phyloP scores from a whole-genome alignment of 139 green algal species.

The Pleodorina starrii region DNA sequence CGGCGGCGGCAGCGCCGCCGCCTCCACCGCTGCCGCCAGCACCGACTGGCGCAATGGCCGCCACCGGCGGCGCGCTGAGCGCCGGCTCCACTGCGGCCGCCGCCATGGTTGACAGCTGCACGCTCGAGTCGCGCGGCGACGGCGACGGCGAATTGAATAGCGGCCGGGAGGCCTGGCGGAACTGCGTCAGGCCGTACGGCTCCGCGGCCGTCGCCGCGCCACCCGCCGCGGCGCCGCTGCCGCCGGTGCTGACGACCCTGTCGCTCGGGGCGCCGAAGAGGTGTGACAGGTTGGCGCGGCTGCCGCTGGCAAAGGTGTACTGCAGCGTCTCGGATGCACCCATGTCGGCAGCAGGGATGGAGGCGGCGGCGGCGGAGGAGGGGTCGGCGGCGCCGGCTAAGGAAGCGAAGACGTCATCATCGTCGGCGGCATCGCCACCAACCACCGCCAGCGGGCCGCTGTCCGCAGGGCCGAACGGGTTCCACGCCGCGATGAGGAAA shows the following conservation, averaged over 20 bases:
- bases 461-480: slow-evolving; percentile 8
- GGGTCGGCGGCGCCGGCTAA: background rate
- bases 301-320: background rate
- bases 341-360: background rate
- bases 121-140: background rate
- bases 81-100: background rate
- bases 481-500: background rate
- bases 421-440: background rate
- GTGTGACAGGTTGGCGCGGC: slow-evolving; percentile 7
- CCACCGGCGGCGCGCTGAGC: background rate
- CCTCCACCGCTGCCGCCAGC: background rate
- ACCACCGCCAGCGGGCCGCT: background rate
- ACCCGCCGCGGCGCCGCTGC: no score
- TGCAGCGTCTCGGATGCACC: background rate
- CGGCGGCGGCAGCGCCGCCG: background rate
- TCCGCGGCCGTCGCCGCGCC: background rate
- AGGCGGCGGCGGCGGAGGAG: background rate
- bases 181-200: background rate
- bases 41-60: no score
- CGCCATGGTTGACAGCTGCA: no score
- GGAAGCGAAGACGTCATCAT: slow-evolving; percentile 15
- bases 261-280: slow-evolving; percentile 4
- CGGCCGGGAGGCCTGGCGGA: slow-evolving; percentile 10
- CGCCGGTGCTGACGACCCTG: no score
- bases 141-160: background rate